A percentile compares a stretch with the other conserved stretches of the same genome.
Conservation (phyloP, 345 rosid genomes). For the Cardamine occulta region DNA sequence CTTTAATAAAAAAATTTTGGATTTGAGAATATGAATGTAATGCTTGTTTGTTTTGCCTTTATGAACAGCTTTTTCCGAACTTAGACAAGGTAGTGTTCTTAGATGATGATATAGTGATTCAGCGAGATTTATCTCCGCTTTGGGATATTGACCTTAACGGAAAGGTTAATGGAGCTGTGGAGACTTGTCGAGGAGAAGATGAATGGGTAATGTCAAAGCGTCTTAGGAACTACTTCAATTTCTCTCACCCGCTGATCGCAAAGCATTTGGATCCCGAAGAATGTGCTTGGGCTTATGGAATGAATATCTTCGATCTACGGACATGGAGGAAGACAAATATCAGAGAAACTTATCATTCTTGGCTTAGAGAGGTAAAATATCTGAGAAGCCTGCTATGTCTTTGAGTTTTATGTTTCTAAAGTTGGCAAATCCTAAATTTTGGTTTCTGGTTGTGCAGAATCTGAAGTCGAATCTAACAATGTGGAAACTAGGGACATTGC, state of each 20-base stretch:
- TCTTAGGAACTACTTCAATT: conserved; percentile 96
- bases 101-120: conserved; percentile 96
- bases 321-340: conserved; percentile 91
- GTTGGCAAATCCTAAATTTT: conserved; percentile 5
- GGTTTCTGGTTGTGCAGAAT: conserved; percentile 57
- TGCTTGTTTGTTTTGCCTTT: conserved; percentile 25
- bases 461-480: conserved; percentile 86
- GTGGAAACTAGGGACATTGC: conserved; percentile 99
- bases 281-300: conserved; percentile 99
- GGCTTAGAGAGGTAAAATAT: conserved; percentile 83
- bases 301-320: conserved; percentile 92
- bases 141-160: conserved; percentile 92
- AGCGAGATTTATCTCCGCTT: conserved; percentile 87
- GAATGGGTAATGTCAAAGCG: conserved; percentile 99
- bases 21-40: conserved; percentile 16
- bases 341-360: conserved; percentile 85
- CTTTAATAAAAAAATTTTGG: not conserved
- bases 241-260: conserved; percentile 88
- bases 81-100: conserved; percentile 92
- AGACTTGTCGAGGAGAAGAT: conserved; percentile 97
- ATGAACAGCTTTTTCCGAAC: conserved; percentile 90
- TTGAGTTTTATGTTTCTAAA: not conserved
- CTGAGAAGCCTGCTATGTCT: conserved; percentile 4
- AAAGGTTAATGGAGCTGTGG: conserved; percentile 98
- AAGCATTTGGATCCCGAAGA: conserved; percentile 85